These are phyloP conservation scores for Hansenula sp. DNA, from an alignment of 1,139 yeast species.

Conservation along the genomic window DNA sequence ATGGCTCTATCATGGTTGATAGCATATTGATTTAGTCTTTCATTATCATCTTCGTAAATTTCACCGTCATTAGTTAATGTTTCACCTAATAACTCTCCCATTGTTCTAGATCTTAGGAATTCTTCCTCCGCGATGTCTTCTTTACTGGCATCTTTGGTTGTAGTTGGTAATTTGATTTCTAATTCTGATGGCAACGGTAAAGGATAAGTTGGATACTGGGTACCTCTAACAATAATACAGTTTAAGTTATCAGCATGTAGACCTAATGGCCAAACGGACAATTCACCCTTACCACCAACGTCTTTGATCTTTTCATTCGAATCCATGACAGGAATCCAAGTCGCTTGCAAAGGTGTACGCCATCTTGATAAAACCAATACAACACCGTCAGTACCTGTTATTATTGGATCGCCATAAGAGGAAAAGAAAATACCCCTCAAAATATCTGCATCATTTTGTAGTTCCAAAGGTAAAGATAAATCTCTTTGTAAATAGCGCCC, in stretches of 20 bases:
- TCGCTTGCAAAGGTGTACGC: constrained; percentile 72
- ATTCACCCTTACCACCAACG: constrained; percentile 51
- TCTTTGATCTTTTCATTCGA: constrained; percentile 47
- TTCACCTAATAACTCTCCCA: constrained; percentile 33
- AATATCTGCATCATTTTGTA: constrained; percentile 19
- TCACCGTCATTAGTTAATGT: constrained; percentile 36
- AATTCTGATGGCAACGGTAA: constrained; percentile 80
- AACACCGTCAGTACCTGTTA: constrained; percentile 75
- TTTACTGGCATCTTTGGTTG: constrained; percentile 20
- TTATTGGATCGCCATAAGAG: constrained; percentile 82
- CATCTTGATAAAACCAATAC: constrained; percentile 70
- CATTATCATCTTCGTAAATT: constrained; percentile 36
- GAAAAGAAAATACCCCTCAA: constrained; percentile 76
- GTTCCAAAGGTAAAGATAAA: constrained; percentile 29
- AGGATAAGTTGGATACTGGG: constrained; percentile 57
- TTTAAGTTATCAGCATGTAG: constrained; percentile 62
- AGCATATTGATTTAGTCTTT: constrained; percentile 46
- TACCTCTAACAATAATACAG: constrained; percentile 72
- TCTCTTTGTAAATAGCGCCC: constrained; percentile 35
- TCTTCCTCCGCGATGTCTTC: constrained; percentile 37
- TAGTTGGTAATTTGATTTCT: constrained; percentile 63
- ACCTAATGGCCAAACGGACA: constrained; percentile 86
- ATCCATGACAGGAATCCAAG: constrained; percentile 87
- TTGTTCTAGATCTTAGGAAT: constrained; percentile 32
- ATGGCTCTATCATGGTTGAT: constrained; percentile 67